Evolutionary conservation across 306 rosid species (phyloP), one percentile per base, ranked within the genome.

Genomic region (Cicer arietinum): DNA sequence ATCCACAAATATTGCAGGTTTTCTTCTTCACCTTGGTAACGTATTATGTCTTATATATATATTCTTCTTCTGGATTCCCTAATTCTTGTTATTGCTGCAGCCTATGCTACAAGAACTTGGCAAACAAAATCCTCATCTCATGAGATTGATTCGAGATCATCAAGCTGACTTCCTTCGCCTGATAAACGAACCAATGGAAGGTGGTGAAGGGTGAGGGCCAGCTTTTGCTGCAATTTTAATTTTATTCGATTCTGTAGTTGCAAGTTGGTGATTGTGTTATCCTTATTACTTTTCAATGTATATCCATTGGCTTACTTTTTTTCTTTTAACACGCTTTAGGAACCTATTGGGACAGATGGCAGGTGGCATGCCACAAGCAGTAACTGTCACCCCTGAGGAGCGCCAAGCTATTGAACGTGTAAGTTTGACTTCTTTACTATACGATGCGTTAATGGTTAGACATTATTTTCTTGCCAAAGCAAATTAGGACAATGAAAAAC

Each of bases 81-180:
- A 63, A 74, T 67, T 78, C 17, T 58, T 78, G 35, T 50, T 75
- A n/a, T 79, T 83, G 51, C 66, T 79, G 74, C 89, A 94, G 97
- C 97, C 98, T 73, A 94, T 94, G 97, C 96, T 94, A 75, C 98
- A 91, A 73, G 98, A 91, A 84, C 89, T 94, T 58, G 98, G 97
- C 65, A 94, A 91, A 82, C 98, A 94, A 83, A 94, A 94, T 84
- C 98, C 97, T 74, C 91, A 91, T 58, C 93, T 94, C 18, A 89
- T 91, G 90, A 84, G 97, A 72, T 80, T 91, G 84, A 94, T 94
- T 79, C 90, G 83, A 76, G 93, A 91, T 63, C 97, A 94, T 83
- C 97, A 87, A 71, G 89, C 92, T 66, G 98, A 90, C 81, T 94
- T 94, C 71, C 89, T 91, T 66, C 97, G 90, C 77, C 83, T 94